These are phyloP conservation scores for Alternaria sp. DNA, from an alignment of 2,329 filamentous ascomycete species.

Conservation along the genomic window DNA sequence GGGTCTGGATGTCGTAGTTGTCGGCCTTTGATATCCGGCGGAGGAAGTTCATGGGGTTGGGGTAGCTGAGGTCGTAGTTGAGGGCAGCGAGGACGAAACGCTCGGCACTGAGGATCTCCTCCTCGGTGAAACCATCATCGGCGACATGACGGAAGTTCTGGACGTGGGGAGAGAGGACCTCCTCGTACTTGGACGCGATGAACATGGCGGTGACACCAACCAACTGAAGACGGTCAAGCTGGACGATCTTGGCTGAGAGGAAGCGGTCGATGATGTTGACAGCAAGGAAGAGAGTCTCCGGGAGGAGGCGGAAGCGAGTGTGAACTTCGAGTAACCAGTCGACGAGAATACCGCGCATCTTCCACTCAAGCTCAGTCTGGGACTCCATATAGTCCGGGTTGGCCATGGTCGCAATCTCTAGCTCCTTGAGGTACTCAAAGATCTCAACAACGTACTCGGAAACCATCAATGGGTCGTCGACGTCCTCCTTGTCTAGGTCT, in stretches of 20 bases:
- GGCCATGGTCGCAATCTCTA: constrained; percentile 81
- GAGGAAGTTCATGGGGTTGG: constrained; percentile 99
- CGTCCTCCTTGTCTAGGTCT: constrained; percentile 83
- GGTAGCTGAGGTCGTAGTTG: constrained; percentile 97
- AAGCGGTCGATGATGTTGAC: constrained; percentile 99
- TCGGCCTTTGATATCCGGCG: constrained; percentile 98
- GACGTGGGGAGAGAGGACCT: constrained; percentile 95
- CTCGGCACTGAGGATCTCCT: constrained; percentile 96
- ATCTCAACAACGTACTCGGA: constrained; percentile 97
- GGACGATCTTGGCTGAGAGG: constrained; percentile 92
- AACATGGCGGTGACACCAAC: constrained; percentile 99
- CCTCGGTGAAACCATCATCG: constrained; percentile 93
- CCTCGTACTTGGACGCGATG: constrained; percentile 98
- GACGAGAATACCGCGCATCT: constrained; percentile 94
- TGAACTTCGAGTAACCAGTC: constrained; percentile 99
- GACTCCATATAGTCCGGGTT: constrained; percentile 95
- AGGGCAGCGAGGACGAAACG: constrained; percentile 89
- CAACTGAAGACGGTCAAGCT: constrained; percentile 92
- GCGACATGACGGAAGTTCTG: constrained; percentile 97
- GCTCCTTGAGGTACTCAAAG: constrained; percentile 90
- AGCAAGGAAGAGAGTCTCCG: constrained; percentile 93
- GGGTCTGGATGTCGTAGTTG: constrained; percentile 98
- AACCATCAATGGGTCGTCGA: constrained; percentile 95
- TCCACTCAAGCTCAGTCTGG: constrained; percentile 96
- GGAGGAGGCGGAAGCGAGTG: constrained; percentile 92